Evolutionary conservation across 2,329 filamentous ascomycete genomes (phyloP).

Genomic region (Alternaria ethzedia): DNA sequence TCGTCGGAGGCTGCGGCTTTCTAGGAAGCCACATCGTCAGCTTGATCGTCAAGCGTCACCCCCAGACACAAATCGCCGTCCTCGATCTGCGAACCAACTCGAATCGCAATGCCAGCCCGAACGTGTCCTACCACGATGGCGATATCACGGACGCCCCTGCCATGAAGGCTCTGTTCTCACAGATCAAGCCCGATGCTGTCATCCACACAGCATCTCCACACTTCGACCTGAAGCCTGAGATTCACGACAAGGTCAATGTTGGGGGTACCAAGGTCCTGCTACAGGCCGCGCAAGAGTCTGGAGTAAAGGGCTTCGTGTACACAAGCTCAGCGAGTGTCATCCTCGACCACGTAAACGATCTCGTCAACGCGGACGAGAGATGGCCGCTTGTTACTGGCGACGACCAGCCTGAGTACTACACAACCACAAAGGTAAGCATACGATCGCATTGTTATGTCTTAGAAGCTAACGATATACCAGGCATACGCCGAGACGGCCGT

Average conservation of each 20-base stretch:
- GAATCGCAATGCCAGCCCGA: conserved; percentile 49
- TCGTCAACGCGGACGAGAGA: conserved; percentile 58
- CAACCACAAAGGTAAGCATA: conserved; percentile 54
- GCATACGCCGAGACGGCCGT: conserved; percentile 57
- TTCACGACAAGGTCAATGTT: conserved; percentile 60
- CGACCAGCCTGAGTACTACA: conserved; percentile 59
- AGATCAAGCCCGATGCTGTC: conserved; percentile 55
- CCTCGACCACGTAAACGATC: conserved; percentile 52
- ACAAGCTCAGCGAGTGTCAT: conserved; percentile 60
- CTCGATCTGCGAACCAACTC: conserved; percentile 55
- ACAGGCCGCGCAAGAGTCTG: conserved; percentile 54
- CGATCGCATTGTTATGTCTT: not conserved
- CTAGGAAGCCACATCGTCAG: conserved; percentile 59
- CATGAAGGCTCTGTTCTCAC: conserved; percentile 51
- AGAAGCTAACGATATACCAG: conserved; percentile 22
- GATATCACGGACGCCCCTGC: conserved; percentile 57
- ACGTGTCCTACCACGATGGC: conserved; percentile 57
- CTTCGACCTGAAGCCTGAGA: conserved; percentile 46
- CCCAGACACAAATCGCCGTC: conserved; percentile 53
- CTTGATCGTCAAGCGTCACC: conserved; percentile 50
- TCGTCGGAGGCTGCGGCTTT: conserved; percentile 60
- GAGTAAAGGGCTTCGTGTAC: conserved; percentile 61
- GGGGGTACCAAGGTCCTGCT: conserved; percentile 58
- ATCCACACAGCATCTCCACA: conserved; percentile 60
- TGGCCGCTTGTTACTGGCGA: conserved; percentile 55